Conservation (phyloP, 495 filamentous ascomycete genomes). For the Podospora anserina region DNA sequence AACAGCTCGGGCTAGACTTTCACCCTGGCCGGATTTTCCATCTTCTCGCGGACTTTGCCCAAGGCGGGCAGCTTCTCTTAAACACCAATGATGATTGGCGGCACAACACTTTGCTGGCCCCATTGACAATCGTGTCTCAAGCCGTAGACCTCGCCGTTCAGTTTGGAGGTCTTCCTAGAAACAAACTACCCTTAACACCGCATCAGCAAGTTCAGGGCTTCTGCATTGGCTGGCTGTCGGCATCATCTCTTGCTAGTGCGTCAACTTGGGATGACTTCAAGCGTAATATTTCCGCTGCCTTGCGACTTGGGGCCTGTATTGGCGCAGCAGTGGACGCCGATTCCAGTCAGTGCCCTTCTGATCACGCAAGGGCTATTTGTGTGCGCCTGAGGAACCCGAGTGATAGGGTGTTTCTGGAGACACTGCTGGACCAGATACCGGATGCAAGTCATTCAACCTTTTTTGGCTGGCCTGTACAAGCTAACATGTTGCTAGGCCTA, state of each 20-base stretch:
- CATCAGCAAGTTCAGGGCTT: not conserved
- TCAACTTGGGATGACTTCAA: not conserved
- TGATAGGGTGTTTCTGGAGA: not conserved
- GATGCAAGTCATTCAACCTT: not conserved
- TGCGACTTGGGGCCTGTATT: not conserved
- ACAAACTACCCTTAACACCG: not conserved
- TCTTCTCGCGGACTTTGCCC: not conserved
- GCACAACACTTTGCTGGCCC: not conserved
- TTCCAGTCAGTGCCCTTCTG: not conserved
- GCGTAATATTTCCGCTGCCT: not conserved
- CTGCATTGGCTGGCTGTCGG: not conserved
- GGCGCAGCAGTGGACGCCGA: conserved; percentile 3
- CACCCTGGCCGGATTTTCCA: not conserved
- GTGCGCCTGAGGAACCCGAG: not conserved
- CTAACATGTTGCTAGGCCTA: not conserved
- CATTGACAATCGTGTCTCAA: not conserved
- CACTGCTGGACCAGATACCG: not conserved
- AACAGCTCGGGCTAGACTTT: not conserved
- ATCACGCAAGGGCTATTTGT: not conserved
- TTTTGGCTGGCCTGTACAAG: not conserved
- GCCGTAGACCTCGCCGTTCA: not conserved
- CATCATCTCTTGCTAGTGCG: not conserved
- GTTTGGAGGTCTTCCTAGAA: not conserved
- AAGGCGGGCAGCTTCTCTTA: not conserved
- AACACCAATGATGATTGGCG: not conserved